Evolutionary conservation across 2,329 filamentous ascomycete species (phyloP).

Genomic region (Chrysosporium keratinophilum): DNA sequence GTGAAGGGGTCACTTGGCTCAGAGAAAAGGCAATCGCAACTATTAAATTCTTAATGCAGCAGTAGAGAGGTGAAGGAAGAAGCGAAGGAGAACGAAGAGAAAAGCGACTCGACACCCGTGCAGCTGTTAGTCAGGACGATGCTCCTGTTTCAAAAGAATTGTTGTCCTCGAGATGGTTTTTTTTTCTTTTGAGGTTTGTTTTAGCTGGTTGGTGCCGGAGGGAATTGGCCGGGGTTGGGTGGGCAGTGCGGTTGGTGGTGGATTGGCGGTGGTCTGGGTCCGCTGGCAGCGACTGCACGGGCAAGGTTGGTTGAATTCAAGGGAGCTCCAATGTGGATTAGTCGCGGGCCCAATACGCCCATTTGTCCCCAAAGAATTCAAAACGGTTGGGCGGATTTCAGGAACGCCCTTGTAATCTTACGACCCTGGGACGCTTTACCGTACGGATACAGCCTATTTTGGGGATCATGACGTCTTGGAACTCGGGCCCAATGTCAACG

Average conservation of each 20-base stretch:
- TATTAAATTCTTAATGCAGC: conserved; percentile 7
- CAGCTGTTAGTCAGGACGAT: neutral
- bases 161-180: neutral
- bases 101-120: neutral
- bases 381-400: conserved; percentile 28
- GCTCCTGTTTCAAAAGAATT: neutral
- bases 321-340: conserved; percentile 27
- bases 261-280: too few relatives aligned
- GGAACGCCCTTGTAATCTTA: neutral
- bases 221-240: neutral
- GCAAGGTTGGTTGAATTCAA: conserved; percentile 24
- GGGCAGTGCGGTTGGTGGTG: too few relatives aligned
- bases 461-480: neutral
- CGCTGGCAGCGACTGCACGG: neutral
- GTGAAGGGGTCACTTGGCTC: neutral
- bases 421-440: neutral
- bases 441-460: conserved; percentile 4
- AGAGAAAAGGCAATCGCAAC: neutral
- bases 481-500: too few relatives aligned
- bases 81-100: conserved; percentile 1
- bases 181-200: neutral
- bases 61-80: neutral
- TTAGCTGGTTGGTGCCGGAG: neutral
- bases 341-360: conserved; percentile 22
- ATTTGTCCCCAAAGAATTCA: conserved; percentile 26